Conservation (phyloP, 2,329 filamentous ascomycete genomes). For the Talaromyces verruculosus region DNA sequence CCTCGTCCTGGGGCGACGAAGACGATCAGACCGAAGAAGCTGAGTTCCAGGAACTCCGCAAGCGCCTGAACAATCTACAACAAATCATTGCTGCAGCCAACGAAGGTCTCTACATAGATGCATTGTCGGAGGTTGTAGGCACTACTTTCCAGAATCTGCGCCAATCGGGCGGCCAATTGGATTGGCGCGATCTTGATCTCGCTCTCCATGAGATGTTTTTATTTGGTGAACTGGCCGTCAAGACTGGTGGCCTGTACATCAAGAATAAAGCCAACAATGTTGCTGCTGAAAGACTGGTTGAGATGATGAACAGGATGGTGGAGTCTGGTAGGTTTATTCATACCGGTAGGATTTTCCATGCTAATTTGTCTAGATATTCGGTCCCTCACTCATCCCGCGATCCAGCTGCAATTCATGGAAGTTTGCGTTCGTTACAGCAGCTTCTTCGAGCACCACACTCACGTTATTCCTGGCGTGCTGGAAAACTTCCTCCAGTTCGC, state of each 20-base stretch:
- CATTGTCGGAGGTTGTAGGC: conserved; percentile 82
- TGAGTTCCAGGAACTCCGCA: conserved; percentile 92
- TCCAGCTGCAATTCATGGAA: conserved; percentile 96
- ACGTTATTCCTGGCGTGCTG: conserved; percentile 79
- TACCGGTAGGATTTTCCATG: not conserved
- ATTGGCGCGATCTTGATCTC: conserved; percentile 93
- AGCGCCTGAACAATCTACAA: conserved; percentile 84
- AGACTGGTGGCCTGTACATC: conserved; percentile 78
- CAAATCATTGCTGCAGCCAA: conserved; percentile 90
- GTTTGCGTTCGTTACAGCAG: conserved; percentile 91
- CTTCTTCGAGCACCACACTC: conserved; percentile 83
- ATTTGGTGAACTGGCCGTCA: conserved; percentile 91
- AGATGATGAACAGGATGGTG: conserved; percentile 95
- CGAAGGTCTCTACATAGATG: conserved; percentile 82
- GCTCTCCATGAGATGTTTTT: conserved; percentile 93
- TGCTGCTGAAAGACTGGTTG: conserved; percentile 76
- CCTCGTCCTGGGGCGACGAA: conserved; percentile 86
- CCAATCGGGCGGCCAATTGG: conserved; percentile 70
- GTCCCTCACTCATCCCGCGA: conserved; percentile 82
- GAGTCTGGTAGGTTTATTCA: conserved; percentile 67
- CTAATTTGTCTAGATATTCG: conserved; percentile 64
- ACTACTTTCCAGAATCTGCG: conserved; percentile 81
- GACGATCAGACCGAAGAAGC: conserved; percentile 95
- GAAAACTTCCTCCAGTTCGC: conserved; percentile 89
- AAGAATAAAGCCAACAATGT: conserved; percentile 79